Conservation (phyloP, 208 protist genomes). For the Trypanosoma cruzi region DNA sequence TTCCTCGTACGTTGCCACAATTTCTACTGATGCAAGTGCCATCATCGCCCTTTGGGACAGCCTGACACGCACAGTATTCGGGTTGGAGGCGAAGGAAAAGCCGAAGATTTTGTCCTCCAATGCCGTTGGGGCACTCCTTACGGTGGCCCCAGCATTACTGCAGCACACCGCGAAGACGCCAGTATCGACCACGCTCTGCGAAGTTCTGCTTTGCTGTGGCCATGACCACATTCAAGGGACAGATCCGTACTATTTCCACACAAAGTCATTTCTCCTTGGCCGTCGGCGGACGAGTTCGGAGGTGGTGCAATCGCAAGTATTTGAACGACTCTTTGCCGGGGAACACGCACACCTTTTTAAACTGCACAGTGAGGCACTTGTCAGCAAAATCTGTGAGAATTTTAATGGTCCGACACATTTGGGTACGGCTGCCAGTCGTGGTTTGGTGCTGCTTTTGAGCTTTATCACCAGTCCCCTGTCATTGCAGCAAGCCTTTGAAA, state of each 20-base stretch:
- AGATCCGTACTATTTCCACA: conserved; percentile 63
- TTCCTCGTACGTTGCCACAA: conserved; percentile 12
- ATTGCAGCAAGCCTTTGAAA: conserved; percentile 39
- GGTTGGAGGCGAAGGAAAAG: conserved; percentile 37
- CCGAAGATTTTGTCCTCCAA: conserved; percentile 57
- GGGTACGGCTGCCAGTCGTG: conserved; percentile 69
- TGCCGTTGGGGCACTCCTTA: conserved; percentile 37
- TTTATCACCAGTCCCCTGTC: conserved; percentile 14
- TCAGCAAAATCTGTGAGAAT: conserved; percentile 36
- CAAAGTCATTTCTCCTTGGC: conserved; percentile 28
- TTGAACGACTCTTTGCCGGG: conserved; percentile 37
- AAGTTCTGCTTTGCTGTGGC: conserved; percentile 74
- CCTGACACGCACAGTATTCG: conserved; percentile 64
- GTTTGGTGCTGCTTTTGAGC: conserved; percentile 65
- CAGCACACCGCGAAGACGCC: conserved; percentile 36
- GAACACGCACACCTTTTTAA: conserved; percentile 45
- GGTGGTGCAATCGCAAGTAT: conserved; percentile 10
- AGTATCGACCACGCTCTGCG: conserved; percentile 41
- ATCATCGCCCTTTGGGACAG: conserved; percentile 64
- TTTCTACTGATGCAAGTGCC: conserved; percentile 33
- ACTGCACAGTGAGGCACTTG: conserved; percentile 42
- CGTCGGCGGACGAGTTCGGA: conserved; percentile 22
- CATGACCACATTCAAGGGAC: conserved; percentile 79
- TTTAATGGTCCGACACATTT: conserved; percentile 38
- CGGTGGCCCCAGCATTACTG: conserved; percentile 51